Percentiles rank a stretch among this genome's conserved stretches.
These are phyloP conservation scores for Blastocystis sp. DNA, from an alignment of 352 stramenopile genomes.

Conservation along the genomic window DNA sequence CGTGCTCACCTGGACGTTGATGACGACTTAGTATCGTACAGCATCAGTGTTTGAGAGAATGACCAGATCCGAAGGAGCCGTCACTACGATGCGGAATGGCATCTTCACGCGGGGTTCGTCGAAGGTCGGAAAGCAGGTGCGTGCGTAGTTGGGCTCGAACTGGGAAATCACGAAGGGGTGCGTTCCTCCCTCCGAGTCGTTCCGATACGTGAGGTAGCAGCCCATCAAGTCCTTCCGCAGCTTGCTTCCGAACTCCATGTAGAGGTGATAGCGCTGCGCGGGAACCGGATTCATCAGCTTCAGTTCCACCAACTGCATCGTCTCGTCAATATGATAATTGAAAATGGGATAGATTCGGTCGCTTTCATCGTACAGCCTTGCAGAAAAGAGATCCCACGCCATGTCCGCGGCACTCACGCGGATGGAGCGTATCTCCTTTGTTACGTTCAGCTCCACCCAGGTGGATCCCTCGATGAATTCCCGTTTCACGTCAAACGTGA, in stretches of 20 bases:
- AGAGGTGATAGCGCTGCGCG: neutral
- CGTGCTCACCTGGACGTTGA: neutral
- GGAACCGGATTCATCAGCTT: neutral
- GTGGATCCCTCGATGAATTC: conserved; percentile 13
- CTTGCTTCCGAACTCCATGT: neutral
- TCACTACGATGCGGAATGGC: neutral
- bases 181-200: neutral
- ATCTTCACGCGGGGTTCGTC: conserved; percentile 41
- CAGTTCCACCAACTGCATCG: neutral
- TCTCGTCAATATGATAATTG: neutral
- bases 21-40: neutral
- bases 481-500: conserved; percentile 18
- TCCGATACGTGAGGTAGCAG: conserved; percentile 30
- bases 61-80: neutral
- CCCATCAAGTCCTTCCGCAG: conserved; percentile 48
- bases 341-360: neutral
- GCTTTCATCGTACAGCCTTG: neutral
- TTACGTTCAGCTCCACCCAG: neutral
- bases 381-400: conserved; percentile 36
- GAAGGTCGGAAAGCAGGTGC: conserved; percentile 32
- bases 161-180: conserved; percentile 21
- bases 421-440: neutral
- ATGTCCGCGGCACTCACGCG: conserved; percentile 18
- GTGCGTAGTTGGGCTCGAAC: conserved; percentile 36
- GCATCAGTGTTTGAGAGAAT: conserved; percentile 4